A percentile compares a stretch with the other conserved stretches of the same genome.
phyloP scores from a whole-genome alignment of 2,329 filamentous ascomycete genomes.

The Venturia aucupariae region DNA sequence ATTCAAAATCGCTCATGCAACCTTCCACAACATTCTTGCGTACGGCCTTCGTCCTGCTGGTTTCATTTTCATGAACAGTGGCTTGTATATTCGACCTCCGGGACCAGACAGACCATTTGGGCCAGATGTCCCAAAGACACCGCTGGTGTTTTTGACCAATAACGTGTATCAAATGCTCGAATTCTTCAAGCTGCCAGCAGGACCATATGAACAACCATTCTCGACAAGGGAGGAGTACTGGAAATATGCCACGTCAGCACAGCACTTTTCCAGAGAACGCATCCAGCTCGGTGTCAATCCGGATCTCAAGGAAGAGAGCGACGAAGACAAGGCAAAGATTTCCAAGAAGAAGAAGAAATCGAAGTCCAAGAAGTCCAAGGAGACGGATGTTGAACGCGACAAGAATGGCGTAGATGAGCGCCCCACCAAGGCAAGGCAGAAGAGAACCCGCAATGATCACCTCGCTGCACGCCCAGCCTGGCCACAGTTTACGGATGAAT shows the following conservation, averaged over 20 bases:
- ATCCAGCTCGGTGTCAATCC: neutral
- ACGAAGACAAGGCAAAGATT: neutral
- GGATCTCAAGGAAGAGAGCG: neutral
- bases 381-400: too few species aligned
- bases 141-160: neutral
- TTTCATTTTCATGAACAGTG: neutral
- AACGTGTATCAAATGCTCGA: neutral
- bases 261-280: neutral
- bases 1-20: neutral
- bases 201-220: neutral
- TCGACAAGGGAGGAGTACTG: neutral
- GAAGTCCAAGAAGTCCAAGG: neutral
- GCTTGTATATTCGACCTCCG: neutral
- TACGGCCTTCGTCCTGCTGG: neutral
- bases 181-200: neutral
- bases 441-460: neutral
- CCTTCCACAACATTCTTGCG: neutral
- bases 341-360: neutral
- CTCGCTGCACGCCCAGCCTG: neutral
- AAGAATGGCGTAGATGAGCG: neutral
- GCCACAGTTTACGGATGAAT: neutral
- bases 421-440: neutral
- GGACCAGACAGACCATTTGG: neutral
- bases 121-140: neutral
- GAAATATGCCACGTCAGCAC: neutral